A percentile compares a stretch with the other conserved stretches of the same genome.
These are phyloP conservation scores for Fusarium oxysporum DNA, from an alignment of 2,329 filamentous ascomycete genomes.

Conservation along the genomic window DNA sequence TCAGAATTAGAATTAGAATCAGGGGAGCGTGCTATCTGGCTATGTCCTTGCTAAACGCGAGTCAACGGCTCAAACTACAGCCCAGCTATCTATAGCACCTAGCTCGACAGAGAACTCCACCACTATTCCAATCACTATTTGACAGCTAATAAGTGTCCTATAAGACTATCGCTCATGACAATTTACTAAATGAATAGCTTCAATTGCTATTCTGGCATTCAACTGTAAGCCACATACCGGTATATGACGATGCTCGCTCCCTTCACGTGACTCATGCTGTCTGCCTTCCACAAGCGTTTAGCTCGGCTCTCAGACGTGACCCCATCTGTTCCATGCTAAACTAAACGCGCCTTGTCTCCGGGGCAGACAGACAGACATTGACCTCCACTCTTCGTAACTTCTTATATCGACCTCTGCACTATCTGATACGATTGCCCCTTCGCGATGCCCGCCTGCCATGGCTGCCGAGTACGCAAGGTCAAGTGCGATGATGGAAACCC, in stretches of 20 bases:
- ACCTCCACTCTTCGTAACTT: constrained; percentile 19
- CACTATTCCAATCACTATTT: not conserved
- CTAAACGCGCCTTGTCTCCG: constrained; percentile 30
- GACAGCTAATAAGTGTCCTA: not conserved
- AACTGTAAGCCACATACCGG: not conserved
- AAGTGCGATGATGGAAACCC: constrained; percentile 42
- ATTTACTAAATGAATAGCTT: not conserved
- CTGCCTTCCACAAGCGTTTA: constrained; percentile 25
- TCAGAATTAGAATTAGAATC: not conserved
- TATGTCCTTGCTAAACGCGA: constrained; percentile 7
- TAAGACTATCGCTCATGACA: not conserved
- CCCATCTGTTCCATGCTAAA: constrained; percentile 10
- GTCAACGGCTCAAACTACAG: constrained; percentile 34
- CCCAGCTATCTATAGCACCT: constrained; percentile 8
- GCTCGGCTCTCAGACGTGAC: not conserved
- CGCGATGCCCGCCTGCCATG: constrained; percentile 40
- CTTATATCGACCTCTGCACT: not conserved
- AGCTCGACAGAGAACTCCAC: constrained; percentile 21
- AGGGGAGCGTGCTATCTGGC: constrained; percentile 3
- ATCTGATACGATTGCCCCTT: not conserved
- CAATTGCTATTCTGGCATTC: not conserved
- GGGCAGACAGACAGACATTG: constrained; percentile 9
- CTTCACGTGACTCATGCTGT: constrained; percentile 24
- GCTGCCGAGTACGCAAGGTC: constrained; percentile 44
- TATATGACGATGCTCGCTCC: not conserved